Conservation (phyloP, 345 rosid species). For the Linum tenue region DNA sequence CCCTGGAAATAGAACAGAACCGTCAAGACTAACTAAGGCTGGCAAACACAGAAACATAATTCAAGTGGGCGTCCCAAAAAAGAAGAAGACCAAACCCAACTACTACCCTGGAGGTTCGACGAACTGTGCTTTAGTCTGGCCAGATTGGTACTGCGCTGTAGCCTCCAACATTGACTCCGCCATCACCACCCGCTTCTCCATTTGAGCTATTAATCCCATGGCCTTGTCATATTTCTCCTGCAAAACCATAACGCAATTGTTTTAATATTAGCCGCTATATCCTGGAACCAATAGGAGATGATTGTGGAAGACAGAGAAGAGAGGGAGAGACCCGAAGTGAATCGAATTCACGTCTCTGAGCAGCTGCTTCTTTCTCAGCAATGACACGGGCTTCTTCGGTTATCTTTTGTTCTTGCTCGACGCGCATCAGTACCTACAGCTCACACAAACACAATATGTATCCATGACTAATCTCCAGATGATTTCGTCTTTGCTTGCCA, state of each 20-base stretch:
- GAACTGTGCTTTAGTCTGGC: slow-evolving; percentile 58
- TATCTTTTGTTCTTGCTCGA: slow-evolving; percentile 79
- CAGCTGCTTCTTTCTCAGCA: slow-evolving; percentile 74
- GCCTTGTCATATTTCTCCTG: slow-evolving; percentile 92
- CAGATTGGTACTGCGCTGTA: slow-evolving; percentile 67
- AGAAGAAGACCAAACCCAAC: neutral
- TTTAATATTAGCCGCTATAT: neutral
- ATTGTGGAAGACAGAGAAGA: neutral
- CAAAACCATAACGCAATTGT: slow-evolving; percentile 1
- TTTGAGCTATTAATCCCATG: slow-evolving; percentile 45
- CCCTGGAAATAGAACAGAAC: slow-evolving; percentile 1
- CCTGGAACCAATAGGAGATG: neutral
- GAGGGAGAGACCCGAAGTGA: slow-evolving; percentile 51
- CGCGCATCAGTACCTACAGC: slow-evolving; percentile 65
- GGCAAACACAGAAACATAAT: neutral
- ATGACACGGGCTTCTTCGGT: slow-evolving; percentile 79
- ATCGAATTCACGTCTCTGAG: slow-evolving; percentile 51
- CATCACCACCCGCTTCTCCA: slow-evolving; percentile 80
- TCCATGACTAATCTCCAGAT: slow-evolving; percentile 3
- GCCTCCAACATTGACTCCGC: slow-evolving; percentile 93
- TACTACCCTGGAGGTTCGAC: slow-evolving; percentile 43
- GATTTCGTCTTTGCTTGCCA: slow-evolving; percentile 4
- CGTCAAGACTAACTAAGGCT: neutral
- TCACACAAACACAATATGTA: neutral
- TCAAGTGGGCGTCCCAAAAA: neutral